These are phyloP conservation scores for Diaporthe helianthi DNA, from an alignment of 2,329 filamentous ascomycete genomes.

Conservation along the genomic window DNA sequence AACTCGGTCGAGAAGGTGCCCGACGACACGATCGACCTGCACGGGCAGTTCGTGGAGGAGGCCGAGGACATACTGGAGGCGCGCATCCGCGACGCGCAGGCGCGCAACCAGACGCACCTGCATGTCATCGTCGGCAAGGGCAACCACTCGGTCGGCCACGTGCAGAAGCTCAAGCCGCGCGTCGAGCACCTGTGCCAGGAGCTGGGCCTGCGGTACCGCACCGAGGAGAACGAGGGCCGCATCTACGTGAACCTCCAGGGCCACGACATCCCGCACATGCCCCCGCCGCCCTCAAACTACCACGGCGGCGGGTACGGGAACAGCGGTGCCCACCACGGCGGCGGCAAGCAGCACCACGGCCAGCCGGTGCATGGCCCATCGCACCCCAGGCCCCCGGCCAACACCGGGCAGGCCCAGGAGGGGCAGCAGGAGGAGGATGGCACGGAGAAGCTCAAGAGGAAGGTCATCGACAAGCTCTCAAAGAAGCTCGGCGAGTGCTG, in stretches of 20 bases:
- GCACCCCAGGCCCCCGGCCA: conserved; percentile 40
- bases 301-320: conserved; percentile 47
- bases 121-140: conserved; percentile 97
- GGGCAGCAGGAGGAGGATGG: conserved; percentile 56
- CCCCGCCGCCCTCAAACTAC: conserved; percentile 56
- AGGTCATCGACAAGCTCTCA: conserved; percentile 65
- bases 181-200: conserved; percentile 88
- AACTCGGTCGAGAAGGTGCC: conserved; percentile 79
- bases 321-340: conserved; percentile 44
- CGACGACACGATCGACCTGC: conserved; percentile 87
- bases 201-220: conserved; percentile 80
- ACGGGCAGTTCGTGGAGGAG: conserved; percentile 94
- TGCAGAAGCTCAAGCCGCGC: conserved; percentile 95
- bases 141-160: conserved; percentile 80
- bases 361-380: conserved; percentile 56
- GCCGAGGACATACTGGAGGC: conserved; percentile 89
- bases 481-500: conserved; percentile 63
- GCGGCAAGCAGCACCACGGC: conserved; percentile 50
- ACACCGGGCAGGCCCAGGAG: conserved; percentile 45
- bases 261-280: conserved; percentile 58
- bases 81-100: conserved; percentile 79
- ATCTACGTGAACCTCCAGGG: conserved; percentile 89
- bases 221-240: conserved; percentile 87
- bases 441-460: conserved; percentile 65
- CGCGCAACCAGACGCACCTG: conserved; percentile 78